A percentile compares a stretch with the other conserved stretches of the same genome.
These are phyloP conservation scores for Diaporthe destruens DNA, from an alignment of 2,329 filamentous ascomycete genomes.

Conservation along the genomic window DNA sequence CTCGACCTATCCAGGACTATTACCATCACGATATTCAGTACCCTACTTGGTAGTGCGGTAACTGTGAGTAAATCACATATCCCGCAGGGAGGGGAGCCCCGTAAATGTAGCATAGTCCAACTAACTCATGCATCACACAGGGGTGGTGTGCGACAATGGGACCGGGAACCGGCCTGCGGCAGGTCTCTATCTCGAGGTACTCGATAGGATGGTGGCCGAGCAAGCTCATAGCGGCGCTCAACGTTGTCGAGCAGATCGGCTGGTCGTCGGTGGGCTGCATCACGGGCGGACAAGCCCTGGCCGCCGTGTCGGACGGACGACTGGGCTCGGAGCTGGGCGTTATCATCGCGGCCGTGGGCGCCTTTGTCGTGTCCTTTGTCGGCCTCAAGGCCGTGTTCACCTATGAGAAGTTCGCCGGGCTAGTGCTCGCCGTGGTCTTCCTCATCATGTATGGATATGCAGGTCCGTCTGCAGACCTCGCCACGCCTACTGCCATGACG, in stretches of 20 bases:
- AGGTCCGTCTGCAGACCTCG: slow-evolving; percentile 56
- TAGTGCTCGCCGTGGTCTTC: slow-evolving; percentile 61
- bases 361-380: slow-evolving; percentile 64
- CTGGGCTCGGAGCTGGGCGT: slow-evolving; percentile 65
- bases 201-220: slow-evolving; percentile 64
- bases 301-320: slow-evolving; percentile 58
- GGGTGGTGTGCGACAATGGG: slow-evolving; percentile 65
- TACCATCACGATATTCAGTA: slow-evolving; percentile 59
- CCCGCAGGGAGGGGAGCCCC: too few relatives aligned
- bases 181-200: slow-evolving; percentile 64
- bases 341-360: slow-evolving; percentile 62
- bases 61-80: slow-evolving; percentile 46
- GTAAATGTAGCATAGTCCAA: too few relatives aligned
- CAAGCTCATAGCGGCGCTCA: slow-evolving; percentile 63
- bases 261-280: slow-evolving; percentile 65
- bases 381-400: slow-evolving; percentile 62
- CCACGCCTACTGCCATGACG: slow-evolving; percentile 50
- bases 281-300: slow-evolving; percentile 62
- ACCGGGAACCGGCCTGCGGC: slow-evolving; percentile 62
- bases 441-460: slow-evolving; percentile 62
- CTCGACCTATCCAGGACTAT: slow-evolving; percentile 59
- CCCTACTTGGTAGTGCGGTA: slow-evolving; percentile 57
- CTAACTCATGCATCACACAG: slow-evolving; percentile 39
- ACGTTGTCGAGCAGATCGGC: slow-evolving; percentile 62
- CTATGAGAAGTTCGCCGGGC: slow-evolving; percentile 65